Evolutionary conservation across 768 basidiomycete genomes (phyloP).

Genomic region (Nidula microcarpa): DNA sequence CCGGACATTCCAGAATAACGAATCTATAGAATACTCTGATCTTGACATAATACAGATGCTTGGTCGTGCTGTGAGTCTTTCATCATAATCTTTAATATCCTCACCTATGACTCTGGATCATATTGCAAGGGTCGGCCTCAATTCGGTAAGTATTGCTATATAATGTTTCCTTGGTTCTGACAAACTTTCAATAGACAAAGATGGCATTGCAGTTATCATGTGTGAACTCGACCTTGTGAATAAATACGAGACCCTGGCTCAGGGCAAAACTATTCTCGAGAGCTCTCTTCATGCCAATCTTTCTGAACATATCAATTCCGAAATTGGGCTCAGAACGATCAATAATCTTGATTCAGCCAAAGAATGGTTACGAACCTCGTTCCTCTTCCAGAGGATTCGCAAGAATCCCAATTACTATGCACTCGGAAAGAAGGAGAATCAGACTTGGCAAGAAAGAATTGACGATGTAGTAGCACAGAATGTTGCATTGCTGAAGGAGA

Average conservation of each 20-base stretch:
- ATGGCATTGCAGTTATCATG: slow-evolving; percentile 80
- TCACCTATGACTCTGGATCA: not conserved
- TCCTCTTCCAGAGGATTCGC: slow-evolving; percentile 81
- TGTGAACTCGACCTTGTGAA: slow-evolving; percentile 70
- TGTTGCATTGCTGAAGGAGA: slow-evolving; percentile 54
- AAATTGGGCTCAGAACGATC: slow-evolving; percentile 87
- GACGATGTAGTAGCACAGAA: slow-evolving; percentile 74
- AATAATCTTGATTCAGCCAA: slow-evolving; percentile 65
- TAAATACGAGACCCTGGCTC: slow-evolving; percentile 68
- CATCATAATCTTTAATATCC: not conserved
- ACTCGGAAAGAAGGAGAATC: slow-evolving; percentile 48
- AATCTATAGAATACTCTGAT: slow-evolving; percentile 81
- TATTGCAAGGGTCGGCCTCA: slow-evolving; percentile 75
- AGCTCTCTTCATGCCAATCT: slow-evolving; percentile 82
- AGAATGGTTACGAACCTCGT: slow-evolving; percentile 81
- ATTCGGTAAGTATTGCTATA: slow-evolving; percentile 51
- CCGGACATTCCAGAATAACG: slow-evolving; percentile 67
- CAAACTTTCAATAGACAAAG: slow-evolving; percentile 51
- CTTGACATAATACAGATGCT: slow-evolving; percentile 96
- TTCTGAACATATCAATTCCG: slow-evolving; percentile 90
- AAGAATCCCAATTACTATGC: slow-evolving; percentile 81
- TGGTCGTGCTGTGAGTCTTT: slow-evolving; percentile 72
- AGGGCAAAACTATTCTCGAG: slow-evolving; percentile 78
- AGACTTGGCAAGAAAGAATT: slow-evolving; percentile 68
- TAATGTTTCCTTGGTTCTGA: too few species aligned